phyloP scores from a whole-genome alignment of 129 eudicot genomes.

The Erigeron canadensis region DNA sequence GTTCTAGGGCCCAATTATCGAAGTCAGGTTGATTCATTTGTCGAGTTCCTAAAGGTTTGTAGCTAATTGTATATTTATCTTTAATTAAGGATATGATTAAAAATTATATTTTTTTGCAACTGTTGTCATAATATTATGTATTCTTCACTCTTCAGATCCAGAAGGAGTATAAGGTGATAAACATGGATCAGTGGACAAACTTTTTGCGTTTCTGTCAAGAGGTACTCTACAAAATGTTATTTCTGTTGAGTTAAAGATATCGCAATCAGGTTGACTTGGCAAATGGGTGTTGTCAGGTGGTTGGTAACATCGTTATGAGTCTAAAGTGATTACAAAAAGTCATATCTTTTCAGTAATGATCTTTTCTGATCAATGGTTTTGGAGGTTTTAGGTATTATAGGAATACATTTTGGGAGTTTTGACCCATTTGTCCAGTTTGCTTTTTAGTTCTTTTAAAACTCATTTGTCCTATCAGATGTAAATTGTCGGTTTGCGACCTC shows the following conservation, averaged over 20 bases:
- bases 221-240: slow-evolving; percentile 38
- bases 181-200: slow-evolving; percentile 87
- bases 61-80: slow-evolving; percentile 1
- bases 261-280: neutral
- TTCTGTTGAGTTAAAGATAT: neutral
- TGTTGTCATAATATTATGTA: neutral
- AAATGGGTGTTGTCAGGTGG: neutral
- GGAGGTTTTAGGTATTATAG: too few species aligned
- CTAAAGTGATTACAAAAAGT: neutral
- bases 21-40: slow-evolving; percentile 59
- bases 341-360: neutral
- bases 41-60: slow-evolving; percentile 68
- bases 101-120: neutral
- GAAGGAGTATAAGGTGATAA: slow-evolving; percentile 78
- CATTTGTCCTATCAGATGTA: too few species aligned
- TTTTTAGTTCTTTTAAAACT: too few species aligned
- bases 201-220: slow-evolving; percentile 83
- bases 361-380: too few species aligned
- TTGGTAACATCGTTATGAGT: neutral
- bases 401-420: too few species aligned
- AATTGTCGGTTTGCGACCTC: too few species aligned
- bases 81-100: neutral
- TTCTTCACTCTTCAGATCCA: slow-evolving; percentile 50
- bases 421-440: too few species aligned
- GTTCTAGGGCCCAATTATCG: slow-evolving; percentile 56